These are phyloP conservation scores for Picochlorum sp. DNA, from an alignment of 139 green algal species.

Conservation along the genomic window DNA sequence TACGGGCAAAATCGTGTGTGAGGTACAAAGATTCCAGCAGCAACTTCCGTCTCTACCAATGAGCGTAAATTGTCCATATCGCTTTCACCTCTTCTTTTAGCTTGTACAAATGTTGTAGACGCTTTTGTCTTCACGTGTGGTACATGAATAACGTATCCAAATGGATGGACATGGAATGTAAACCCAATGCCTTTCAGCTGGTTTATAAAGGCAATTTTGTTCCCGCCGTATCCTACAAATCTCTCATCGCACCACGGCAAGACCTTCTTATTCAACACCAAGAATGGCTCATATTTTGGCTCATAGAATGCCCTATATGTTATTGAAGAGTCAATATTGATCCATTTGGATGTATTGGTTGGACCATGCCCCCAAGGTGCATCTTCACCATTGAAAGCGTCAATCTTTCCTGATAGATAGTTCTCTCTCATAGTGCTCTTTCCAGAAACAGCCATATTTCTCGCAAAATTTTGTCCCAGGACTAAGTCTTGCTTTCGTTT, in stretches of 20 bases:
- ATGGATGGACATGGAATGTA: constrained; percentile 9
- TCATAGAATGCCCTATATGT: neutral
- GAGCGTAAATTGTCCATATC: neutral
- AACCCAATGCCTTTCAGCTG: constrained; percentile 1
- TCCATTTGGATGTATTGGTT: constrained; percentile 7
- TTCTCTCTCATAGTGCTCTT: neutral
- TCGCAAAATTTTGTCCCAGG: constrained; percentile 8
- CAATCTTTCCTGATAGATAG: neutral
- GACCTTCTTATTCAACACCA: neutral
- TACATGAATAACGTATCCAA: constrained; percentile 3
- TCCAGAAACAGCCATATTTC: neutral
- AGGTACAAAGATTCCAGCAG: neutral
- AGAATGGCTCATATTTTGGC: constrained; percentile 4
- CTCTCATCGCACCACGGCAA: constrained; percentile 1
- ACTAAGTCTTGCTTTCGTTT: constrained; percentile 6
- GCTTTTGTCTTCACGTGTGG: constrained; percentile 6
- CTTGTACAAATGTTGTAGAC: neutral
- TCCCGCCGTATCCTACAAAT: constrained; percentile 6
- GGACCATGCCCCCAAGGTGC: constrained; percentile 4
- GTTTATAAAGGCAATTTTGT: constrained; percentile 8
- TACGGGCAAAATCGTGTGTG: constrained; percentile 3
- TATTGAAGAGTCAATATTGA: neutral
- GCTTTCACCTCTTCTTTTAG: neutral
- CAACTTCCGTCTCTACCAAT: neutral
- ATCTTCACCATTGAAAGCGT: constrained; percentile 7